Base-by-base conservation (phyloP, 164 flowering plant species). In the Tinospora cordifolia region DNA sequence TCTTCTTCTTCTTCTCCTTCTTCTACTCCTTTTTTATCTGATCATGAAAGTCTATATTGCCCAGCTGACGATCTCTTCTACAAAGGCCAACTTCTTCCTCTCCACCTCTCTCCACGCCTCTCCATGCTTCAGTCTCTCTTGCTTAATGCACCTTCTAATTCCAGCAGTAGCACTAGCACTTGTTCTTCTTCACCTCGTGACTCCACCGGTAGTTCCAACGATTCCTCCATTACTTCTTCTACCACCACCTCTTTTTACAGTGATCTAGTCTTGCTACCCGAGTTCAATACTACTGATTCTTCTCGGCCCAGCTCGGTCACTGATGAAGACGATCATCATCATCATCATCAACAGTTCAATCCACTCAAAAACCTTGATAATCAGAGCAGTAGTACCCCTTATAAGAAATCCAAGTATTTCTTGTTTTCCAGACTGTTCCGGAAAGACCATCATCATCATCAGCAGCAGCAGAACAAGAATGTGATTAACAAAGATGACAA, bases 241-340 rank as follows among this genome's bases (percentile, higher is more conserved):
- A 51, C 91, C 78, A 72, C 62, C 76, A 78, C 80, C 60, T 83
- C 85, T 40, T 80, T 83, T 40, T 81, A 82, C 76, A 62, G 69
- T 69, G 83, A 83, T 58, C 75, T 83, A 69, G 65, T 65, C 30
- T 72, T 82, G 21, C 77, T 75, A 66, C 69, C 60, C 68, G 86
- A 80, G n/a, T 13, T 47, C 54, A 47, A 19, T 47, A 47, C 54
- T 86, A 83, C 74, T 30, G 90, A 86, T 69, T 87, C 97, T 6
- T 83, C 91, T n/a, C 79, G 97, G 1, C 90, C 90, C 13, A 90
- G 91, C 81, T 88, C 93, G 57, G 95, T 81, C 71, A 70, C 89
- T 17, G 90, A 84, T 1, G 76, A 75, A 54, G 74, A 75, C 13
- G 19, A 47, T 47, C 14, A 10, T 47, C 19, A 17, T 21, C n/a